Evolutionary conservation across 306 rosid species (phyloP), one percentile per base, ranked within the genome.

Genomic region (Ceratonia siliqua): DNA sequence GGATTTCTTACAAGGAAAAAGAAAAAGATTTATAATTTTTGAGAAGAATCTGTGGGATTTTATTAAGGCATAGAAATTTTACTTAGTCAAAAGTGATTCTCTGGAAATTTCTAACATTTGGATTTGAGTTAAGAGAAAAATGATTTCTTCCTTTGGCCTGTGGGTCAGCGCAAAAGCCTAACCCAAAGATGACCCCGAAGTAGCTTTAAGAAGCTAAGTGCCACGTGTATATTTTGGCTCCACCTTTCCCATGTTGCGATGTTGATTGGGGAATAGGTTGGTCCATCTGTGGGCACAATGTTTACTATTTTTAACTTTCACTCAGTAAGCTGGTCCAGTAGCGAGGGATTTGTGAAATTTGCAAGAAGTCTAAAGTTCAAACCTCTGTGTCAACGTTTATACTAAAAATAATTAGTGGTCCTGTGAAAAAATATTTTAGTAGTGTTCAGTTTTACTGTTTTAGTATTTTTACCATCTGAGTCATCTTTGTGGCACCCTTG

Each of bases 171-270:
- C 33, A 9, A 62, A 41, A 6, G 35, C 21, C 25, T 63, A 25
- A 32, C 35, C 28, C 17, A 33, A 48, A 35, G 36, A 62, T 48
- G 48, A 73, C 2, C 68, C 46, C 36, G 8, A 17, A 8, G 12
- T 54, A 4, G 8, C 53, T 28, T 72, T 57, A 6, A 41, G 0
- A 5, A 8, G 53, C 35, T 5, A 13, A 62, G 52, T 39, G 72
- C 41, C 62, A 69, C 62, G 30, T 38, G 75, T 69, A 28, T 69
- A 14, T 69, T 56, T 18, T 35, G 74, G 20, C 74, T 78, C 48
- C 54, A 13, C 21, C 20, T 28, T 38, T 12, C 24, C 36, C 27
- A 25, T 38, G 52, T 41, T 52, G 28, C 73, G 77, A 42, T 57
- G 39, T 64, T 58, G 61, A 72, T 48, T 39, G 41, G 45, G 69